A percentile compares a stretch with the other conserved stretches of the same genome.
phyloP scores from a whole-genome alignment of 1,139 yeast genomes.

The Geotrichum phurueaensis region DNA sequence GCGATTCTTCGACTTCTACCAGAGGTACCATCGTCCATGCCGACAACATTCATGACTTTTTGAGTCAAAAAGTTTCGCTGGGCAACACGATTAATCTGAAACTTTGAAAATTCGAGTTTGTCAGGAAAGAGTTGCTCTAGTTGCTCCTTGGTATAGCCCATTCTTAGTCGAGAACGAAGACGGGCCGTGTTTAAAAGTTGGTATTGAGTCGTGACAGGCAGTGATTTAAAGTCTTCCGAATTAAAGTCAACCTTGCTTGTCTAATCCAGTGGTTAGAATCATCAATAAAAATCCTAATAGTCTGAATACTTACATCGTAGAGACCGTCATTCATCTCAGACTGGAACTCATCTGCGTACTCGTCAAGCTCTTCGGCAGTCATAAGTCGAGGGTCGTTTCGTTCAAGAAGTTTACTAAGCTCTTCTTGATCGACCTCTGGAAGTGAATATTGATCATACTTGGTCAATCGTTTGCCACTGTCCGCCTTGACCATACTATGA shows the following conservation, averaged over 20 bases:
- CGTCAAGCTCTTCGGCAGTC: conserved; percentile 64
- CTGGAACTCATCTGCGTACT: conserved; percentile 53
- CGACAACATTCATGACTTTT: conserved; percentile 74
- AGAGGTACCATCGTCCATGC: conserved; percentile 46
- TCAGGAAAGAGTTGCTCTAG: conserved; percentile 73
- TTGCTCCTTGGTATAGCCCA: conserved; percentile 91
- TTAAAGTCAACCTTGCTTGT: conserved; percentile 34
- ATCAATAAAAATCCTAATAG: neutral
- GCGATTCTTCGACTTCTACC: conserved; percentile 55
- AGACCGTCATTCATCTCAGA: conserved; percentile 49
- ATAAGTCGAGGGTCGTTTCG: conserved; percentile 63
- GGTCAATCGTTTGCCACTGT: conserved; percentile 8
- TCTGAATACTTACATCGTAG: conserved; percentile 25
- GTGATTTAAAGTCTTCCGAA: conserved; percentile 34
- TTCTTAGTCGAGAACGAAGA: conserved; percentile 77
- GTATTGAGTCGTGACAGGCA: conserved; percentile 79
- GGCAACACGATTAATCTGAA: conserved; percentile 89
- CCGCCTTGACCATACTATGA: neutral
- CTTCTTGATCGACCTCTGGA: conserved; percentile 57
- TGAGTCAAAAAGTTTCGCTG: conserved; percentile 89
- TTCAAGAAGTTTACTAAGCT: conserved; percentile 35
- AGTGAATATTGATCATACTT: conserved; percentile 75
- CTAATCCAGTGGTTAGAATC: conserved; percentile 15
- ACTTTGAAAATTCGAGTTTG: conserved; percentile 82
- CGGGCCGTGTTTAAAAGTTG: conserved; percentile 80